Evolutionary conservation across 108 stramenopile genomes (phyloP), one percentile per base, ranked within the genome.

Genomic region (Epipyxis sp.): DNA sequence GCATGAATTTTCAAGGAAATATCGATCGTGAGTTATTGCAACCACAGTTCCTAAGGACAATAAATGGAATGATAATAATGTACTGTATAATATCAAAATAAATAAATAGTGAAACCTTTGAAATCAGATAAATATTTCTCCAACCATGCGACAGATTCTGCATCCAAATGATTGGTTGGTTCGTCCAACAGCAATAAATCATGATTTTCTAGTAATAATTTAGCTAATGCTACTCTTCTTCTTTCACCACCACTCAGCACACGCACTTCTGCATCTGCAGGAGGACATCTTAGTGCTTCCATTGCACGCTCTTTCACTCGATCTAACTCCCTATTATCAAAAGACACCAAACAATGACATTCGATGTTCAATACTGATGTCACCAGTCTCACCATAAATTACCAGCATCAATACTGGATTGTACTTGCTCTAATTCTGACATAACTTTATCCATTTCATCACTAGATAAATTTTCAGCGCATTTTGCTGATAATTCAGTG

Each of bases 101-200:
- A n/a, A n/a, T n/a, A n/a, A n/a, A n/a, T n/a, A n/a, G n/a, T n/a
- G n/a, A n/a, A n/a, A n/a, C n/a, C 46, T 50, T 50, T 50, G 20
- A 50, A 50, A 6, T 50, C 46, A 13, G 88, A 80, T 61, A 99
- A 82, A 86, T 97, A 97, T 39, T 95, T 91, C 86, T 99, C 98
- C 59, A 99, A 86, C 98, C 98, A 99, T 77, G 97, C 84, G 32
- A 97, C 96, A 69, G 96, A 95, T 78, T 97, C 98, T 93, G 97
- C 94, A 85, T 92, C 95, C 32, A 89, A 42, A 80, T 96, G 94
- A 82, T 96, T 96, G 39, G 94, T 98, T 0, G 95, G 94, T 77
- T 96, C 95, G 85, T 93, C 93, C 77, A 99, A 79, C 77, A 96
- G 82, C 32, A 96, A 87, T 81, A 95, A 92, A 76, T 93, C 92